A percentile compares a stretch with the other conserved stretches of the same genome.
Conservation (phyloP, 768 basidiomycete species). For the Sporobolomyces roseus region DNA sequence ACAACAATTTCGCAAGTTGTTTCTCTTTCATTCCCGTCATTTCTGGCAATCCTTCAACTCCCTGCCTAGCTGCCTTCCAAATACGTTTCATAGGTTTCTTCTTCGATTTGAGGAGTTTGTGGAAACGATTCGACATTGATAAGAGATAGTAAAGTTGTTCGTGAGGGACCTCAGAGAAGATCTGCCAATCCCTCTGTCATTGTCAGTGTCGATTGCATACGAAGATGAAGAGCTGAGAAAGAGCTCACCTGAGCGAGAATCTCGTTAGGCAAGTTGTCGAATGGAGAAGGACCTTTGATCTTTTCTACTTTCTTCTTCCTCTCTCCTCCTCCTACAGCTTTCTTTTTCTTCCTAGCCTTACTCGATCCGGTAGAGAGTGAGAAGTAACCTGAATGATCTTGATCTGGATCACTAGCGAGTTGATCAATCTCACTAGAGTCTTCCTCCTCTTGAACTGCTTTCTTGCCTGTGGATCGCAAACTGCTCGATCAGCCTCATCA, state of each 20-base stretch:
- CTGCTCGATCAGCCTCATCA: neutral
- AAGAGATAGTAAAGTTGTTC: neutral
- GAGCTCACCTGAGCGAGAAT: neutral
- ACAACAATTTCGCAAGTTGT: slow-evolving; percentile 1
- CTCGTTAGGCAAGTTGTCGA: neutral
- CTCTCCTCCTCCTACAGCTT: neutral
- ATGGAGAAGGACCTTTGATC: neutral
- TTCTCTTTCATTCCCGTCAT: neutral
- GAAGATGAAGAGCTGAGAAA: neutral
- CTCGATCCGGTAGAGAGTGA: neutral
- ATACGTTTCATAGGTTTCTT: neutral
- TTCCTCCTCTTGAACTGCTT: neutral
- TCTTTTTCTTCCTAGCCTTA: neutral
- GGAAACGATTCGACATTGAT: neutral
- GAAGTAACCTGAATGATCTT: slow-evolving; percentile 3
- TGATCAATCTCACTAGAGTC: neutral
- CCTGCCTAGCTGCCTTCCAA: neutral
- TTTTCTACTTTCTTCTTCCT: neutral
- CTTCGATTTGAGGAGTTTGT: neutral
- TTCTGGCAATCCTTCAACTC: neutral
- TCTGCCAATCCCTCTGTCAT: neutral
- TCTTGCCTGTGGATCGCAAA: neutral
- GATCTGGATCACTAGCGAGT: slow-evolving; percentile 4
- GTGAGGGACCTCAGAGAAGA: neutral
- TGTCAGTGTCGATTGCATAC: neutral